Evolutionary conservation across 805 yeast species (phyloP).

Genomic region (Danielozyma ontarioensis): DNA sequence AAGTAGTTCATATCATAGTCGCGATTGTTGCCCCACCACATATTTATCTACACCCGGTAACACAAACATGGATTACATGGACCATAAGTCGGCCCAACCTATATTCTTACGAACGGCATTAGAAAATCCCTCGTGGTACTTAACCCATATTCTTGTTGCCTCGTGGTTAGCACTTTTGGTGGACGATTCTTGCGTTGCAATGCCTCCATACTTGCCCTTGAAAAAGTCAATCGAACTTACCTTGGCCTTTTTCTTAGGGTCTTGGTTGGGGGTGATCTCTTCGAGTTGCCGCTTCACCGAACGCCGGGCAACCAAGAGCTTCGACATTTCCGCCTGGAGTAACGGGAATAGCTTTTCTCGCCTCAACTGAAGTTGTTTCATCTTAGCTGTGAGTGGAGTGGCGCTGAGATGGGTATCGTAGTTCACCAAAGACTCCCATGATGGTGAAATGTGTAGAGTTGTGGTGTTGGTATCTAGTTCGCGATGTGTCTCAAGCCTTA

Average conservation of each 20-base stretch:
- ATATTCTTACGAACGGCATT: constrained; percentile 85
- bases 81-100: constrained; percentile 70
- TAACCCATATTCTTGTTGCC: constrained; percentile 66
- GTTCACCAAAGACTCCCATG: constrained; percentile 27
- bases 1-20: background rate
- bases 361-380: constrained; percentile 20
- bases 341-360: constrained; percentile 35
- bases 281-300: constrained; percentile 12
- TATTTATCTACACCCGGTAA: too few relatives aligned
- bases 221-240: constrained; percentile 35
- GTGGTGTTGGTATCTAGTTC: constrained; percentile 28
- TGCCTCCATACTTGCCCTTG: constrained; percentile 31
- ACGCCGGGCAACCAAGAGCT: constrained; percentile 7
- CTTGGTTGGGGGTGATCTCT: constrained; percentile 10
- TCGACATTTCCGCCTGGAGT: constrained; percentile 28
- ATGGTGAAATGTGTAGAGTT: constrained; percentile 26
- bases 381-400: constrained; percentile 5
- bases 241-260: constrained; percentile 19
- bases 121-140: constrained; percentile 86
- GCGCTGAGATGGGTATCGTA: constrained; percentile 17
- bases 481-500: constrained; percentile 33
- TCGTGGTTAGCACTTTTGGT: constrained; percentile 23
- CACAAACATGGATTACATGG: too few relatives aligned
- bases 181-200: constrained; percentile 21
- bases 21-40: too few relatives aligned